phyloP scores from a whole-genome alignment of 2,329 filamentous ascomycete genomes.

The Capronia americana region DNA sequence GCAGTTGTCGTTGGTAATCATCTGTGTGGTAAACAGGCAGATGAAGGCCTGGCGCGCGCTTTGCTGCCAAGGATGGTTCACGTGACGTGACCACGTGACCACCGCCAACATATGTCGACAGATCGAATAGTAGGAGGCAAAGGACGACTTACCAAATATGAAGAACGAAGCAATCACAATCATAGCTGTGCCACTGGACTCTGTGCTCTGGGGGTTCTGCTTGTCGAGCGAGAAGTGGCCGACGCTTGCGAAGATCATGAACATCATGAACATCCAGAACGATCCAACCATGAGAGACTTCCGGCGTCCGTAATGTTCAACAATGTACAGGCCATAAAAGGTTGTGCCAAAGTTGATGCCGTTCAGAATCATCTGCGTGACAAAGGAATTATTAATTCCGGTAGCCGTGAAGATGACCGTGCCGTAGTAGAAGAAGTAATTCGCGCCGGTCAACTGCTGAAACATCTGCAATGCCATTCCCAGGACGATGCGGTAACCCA shows the following conservation, averaged over 20 bases:
- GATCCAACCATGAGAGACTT: conserved; percentile 79
- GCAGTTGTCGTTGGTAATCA: too few species aligned
- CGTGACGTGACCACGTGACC: too few species aligned
- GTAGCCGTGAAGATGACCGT: conserved; percentile 66
- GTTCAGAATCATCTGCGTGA: conserved; percentile 83
- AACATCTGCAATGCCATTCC: conserved; percentile 55
- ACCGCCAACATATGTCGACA: too few species aligned
- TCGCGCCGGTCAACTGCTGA: conserved; percentile 57
- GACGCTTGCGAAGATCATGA: conserved; percentile 67
- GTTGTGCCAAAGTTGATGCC: conserved; percentile 87
- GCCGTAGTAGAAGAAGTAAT: conserved; percentile 60
- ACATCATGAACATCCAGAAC: conserved; percentile 80
- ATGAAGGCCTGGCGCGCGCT: too few species aligned
- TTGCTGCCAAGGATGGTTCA: too few species aligned
- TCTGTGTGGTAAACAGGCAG: too few species aligned
- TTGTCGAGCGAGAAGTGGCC: conserved; percentile 53
- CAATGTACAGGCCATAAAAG: conserved; percentile 83
- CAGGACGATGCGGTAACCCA: conserved; percentile 55
- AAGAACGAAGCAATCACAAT: conserved; percentile 77
- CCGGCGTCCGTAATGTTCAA: conserved; percentile 82
- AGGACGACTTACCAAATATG: conserved; percentile 62
- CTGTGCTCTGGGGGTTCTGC: conserved; percentile 51
- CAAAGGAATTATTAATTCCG: conserved; percentile 76
- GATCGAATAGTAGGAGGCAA: too few species aligned
- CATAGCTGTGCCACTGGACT: conserved; percentile 67